Evolutionary conservation across 2,329 filamentous ascomycete genomes (phyloP), one percentile per base, ranked within the genome.

Genomic region (Sclerotinia sclerotiorum): DNA sequence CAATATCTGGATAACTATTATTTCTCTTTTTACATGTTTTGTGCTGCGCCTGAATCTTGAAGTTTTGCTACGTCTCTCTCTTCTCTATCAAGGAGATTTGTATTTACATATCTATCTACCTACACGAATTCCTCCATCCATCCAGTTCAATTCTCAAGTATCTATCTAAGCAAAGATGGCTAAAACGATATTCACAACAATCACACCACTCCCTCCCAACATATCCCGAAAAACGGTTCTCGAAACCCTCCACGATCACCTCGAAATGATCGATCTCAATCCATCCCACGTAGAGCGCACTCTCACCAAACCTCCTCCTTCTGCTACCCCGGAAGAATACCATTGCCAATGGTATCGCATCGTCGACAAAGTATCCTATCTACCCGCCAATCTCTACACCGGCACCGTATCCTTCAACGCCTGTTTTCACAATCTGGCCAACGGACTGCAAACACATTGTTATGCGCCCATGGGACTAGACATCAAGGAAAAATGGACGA

Each of bases 391-490:
- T n/a, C 74, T 89, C 5, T 82, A 85, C 52, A 84, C 84, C 27
- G 87, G 90, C 69, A 88, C 90, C 74, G 84, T 96, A 67, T 87
- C 84, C 46, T 97, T 96, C 82, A 91, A 90, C 55, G 91, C 87
- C 65, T 92, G 90, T 74, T 96, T 97, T 77, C 86, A 92, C 79
- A 86, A 96, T 75, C 81, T 92, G 27, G 82, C 88, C 3, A 82
- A 85, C 68, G 92, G 92, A 5, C 79, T 97, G 35, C 88, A 93
- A 80, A 95, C 92, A 15, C 93, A 96, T 77, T 88, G 89, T 74
- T 94, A 93, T 75, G 93, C 92, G 4, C 92, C 93, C 0, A 86
- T 93, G 76, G 92, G 92, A 17, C 84, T 96, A 65, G 88, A 95
- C 70, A 90, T 96, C 74, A 87, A 88, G 69, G 89, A 87, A 62